Evolutionary conservation across 2,329 filamentous ascomycete species (phyloP), one percentile per base, ranked within the genome.

Genomic region (Hymenoscyphus albidus): DNA sequence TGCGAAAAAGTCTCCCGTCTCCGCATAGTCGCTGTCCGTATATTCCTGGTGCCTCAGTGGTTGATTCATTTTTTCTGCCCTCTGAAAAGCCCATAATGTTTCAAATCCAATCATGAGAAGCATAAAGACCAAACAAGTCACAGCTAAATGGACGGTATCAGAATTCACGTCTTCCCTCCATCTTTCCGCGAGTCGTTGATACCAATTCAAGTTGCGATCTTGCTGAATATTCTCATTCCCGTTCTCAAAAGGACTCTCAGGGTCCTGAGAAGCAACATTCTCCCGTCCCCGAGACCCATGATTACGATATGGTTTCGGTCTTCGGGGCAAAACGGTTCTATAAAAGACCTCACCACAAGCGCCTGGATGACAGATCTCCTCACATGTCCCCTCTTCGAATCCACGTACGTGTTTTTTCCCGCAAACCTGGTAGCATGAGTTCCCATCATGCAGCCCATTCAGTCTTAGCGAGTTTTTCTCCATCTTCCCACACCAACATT

Each of bases 401-500:
- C 48, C 22, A 54, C 48, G 22, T 13, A 7, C 22, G 3, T 13
- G 12, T 18, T 13, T 22, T 5, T 56, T 61, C 31, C 7, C 27
- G 16, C 59, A 61, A 13, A 16, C 18, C 18, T 18, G 2, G 14
- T 14, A 10, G n/a, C 59, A 61, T 18, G 59, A 61, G 16, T 61
- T 61, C 14, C 51, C 48, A 38, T 18, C 16, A 16, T 16, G 5
- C 10, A 54, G 1, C 4, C 5, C 27, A 35, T 48, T 9, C 7
- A 9, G 1, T 40, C 5, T 22, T 10, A 4, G n/a, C 7, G n/a
- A 31, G 6, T 22, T 1, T 38, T 40, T 39, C 2, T 12, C 22
- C 12, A 14, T 7, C 12, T 61, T 61, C 27, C 48, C 32, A 10
- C 59, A 61, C 59, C 59, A 61, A 31, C 59, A 55, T 12, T 31